A percentile compares a stretch with the other conserved stretches of the same genome.
Conservation (phyloP, 805 yeast species). For the Candida stauntonica region DNA sequence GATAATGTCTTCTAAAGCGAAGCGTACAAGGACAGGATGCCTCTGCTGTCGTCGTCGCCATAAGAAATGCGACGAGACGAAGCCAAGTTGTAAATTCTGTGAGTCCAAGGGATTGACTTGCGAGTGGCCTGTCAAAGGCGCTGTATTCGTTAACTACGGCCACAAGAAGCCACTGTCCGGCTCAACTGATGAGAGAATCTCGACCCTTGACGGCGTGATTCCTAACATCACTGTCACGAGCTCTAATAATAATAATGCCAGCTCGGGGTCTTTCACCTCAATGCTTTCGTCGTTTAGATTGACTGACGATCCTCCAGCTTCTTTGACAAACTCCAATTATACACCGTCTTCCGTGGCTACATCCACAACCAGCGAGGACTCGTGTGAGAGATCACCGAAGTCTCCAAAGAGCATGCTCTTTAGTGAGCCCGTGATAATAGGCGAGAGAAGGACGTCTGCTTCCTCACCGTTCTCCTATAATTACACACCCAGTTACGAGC, state of each 20-base stretch:
- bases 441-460: too few relatives aligned
- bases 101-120: slow-evolving; percentile 13
- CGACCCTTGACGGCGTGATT: not conserved
- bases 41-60: slow-evolving; percentile 17
- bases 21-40: slow-evolving; percentile 18
- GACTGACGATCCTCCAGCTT: slow-evolving; percentile 1
- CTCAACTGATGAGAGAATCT: not conserved
- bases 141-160: slow-evolving; percentile 15
- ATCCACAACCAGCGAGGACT: slow-evolving; percentile 1
- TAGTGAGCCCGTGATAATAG: too few relatives aligned
- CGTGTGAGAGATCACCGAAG: slow-evolving; percentile 1
- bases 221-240: too few relatives aligned
- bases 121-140: slow-evolving; percentile 17
- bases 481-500: not conserved
- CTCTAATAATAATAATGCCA: too few relatives aligned
- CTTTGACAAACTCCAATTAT: not conserved
- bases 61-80: slow-evolving; percentile 18
- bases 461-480: too few relatives aligned
- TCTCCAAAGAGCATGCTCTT: not conserved
- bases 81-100: slow-evolving; percentile 16
- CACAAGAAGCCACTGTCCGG: not conserved
- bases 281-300: not conserved
- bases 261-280: too few relatives aligned
- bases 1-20: slow-evolving; percentile 7
- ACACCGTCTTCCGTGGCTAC: not conserved